A percentile compares a stretch with the other conserved stretches of the same genome.
phyloP scores from a whole-genome alignment of 139 green algal species.

The Axilococcus clingmanii region DNA sequence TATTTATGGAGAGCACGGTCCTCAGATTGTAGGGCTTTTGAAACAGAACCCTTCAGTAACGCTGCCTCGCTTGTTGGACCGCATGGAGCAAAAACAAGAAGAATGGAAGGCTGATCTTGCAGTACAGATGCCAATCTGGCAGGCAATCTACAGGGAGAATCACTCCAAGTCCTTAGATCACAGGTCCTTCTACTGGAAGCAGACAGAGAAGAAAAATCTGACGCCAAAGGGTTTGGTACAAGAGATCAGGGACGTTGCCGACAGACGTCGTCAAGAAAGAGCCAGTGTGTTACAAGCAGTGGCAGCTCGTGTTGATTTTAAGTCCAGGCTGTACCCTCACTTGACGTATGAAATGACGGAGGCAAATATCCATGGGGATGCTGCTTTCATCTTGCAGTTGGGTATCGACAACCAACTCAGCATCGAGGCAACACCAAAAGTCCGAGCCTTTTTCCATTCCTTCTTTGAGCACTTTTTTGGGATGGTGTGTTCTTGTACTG shows the following conservation, averaged over 20 bases:
- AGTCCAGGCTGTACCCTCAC: conserved; percentile 32
- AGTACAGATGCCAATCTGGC: conserved; percentile 76
- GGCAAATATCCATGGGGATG: conserved; percentile 18
- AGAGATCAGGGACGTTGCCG: conserved; percentile 82
- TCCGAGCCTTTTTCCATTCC: conserved; percentile 24
- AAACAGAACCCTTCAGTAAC: conserved; percentile 75
- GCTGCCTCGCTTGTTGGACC: conserved; percentile 72
- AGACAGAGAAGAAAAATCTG: conserved; percentile 92
- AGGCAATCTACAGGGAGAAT: conserved; percentile 88
- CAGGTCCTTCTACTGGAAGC: conserved; percentile 99
- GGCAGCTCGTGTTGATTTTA: conserved; percentile 24
- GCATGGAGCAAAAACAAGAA: conserved; percentile 86
- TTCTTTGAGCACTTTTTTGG: conserved; percentile 87
- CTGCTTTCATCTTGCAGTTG: conserved; percentile 15
- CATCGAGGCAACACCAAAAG: conserved; percentile 14
- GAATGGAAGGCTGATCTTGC: conserved; percentile 75
- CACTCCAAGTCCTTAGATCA: conserved; percentile 98
- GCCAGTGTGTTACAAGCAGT: conserved; percentile 20
- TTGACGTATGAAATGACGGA: conserved; percentile 69
- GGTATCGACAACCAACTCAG: conserved; percentile 25
- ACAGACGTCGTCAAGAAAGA: conserved; percentile 50
- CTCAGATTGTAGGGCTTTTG: conserved; percentile 69
- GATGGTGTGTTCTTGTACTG: conserved; percentile 32
- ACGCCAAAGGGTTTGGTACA: conserved; percentile 74
- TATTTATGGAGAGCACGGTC: conserved; percentile 73